Evolutionary conservation across 2,329 filamentous ascomycete genomes (phyloP).

Genomic region (Balansia obtecta): DNA sequence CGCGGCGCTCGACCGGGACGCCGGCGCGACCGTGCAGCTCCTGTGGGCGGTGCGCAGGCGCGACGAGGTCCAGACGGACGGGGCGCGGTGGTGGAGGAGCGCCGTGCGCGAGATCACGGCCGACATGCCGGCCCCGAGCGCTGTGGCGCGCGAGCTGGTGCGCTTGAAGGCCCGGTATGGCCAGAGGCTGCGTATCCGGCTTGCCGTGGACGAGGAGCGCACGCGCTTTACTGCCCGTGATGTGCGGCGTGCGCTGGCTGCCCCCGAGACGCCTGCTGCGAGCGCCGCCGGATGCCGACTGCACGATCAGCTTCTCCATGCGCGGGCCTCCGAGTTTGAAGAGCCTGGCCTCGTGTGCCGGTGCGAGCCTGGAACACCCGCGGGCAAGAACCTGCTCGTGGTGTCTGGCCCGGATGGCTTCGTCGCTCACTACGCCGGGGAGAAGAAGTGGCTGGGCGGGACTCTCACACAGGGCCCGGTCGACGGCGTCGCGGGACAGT

Average conservation of each 20-base stretch:
- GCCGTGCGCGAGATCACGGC: conserved; percentile 11
- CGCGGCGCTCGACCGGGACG: conserved; percentile 36
- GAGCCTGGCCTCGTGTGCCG: conserved; percentile 13
- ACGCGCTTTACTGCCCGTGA: conserved; percentile 46
- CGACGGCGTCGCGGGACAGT: conserved; percentile 50
- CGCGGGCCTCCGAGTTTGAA: conserved; percentile 19
- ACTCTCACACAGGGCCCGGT: conserved; percentile 64
- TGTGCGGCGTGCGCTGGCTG: conserved; percentile 26
- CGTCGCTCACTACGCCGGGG: conserved; percentile 64
- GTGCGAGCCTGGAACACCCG: conserved; percentile 13
- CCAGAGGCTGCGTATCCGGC: conserved; percentile 49
- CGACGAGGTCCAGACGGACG: conserved; percentile 30
- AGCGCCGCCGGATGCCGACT: conserved; percentile 13
- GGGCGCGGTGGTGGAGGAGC: conserved; percentile 13
- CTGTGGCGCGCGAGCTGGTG: conserved; percentile 50
- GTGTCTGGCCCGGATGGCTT: conserved; percentile 90
- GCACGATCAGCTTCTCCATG: conserved; percentile 20
- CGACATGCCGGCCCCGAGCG: conserved; percentile 20
- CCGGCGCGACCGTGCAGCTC: conserved; percentile 43
- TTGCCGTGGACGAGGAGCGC: conserved; percentile 74
- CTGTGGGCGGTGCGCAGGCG: conserved; percentile 68
- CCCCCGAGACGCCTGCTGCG: neutral
- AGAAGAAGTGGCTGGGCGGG: conserved; percentile 64
- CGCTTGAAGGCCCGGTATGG: conserved; percentile 46
- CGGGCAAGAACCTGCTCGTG: conserved; percentile 56